phyloP scores from a whole-genome alignment of 495 filamentous ascomycete genomes.

The Penicillium ochrochloron region DNA sequence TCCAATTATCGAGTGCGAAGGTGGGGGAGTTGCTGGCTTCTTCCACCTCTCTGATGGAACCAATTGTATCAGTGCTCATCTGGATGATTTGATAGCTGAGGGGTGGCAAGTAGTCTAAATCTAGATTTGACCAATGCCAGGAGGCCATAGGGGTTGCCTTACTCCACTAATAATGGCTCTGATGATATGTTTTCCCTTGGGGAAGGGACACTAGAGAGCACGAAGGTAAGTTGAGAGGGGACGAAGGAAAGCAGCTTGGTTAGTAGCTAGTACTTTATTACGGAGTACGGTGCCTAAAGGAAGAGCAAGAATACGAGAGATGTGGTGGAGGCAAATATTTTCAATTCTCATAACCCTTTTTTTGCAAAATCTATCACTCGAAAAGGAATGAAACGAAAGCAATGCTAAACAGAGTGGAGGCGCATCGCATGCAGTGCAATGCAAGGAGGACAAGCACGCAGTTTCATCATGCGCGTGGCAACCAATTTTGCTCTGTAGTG shows the following conservation, averaged over 20 bases:
- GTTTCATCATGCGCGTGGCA: slow-evolving; percentile 39
- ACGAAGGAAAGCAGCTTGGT: not conserved
- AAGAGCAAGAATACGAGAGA: not conserved
- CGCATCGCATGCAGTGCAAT: slow-evolving; percentile 35
- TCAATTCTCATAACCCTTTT: slow-evolving; percentile 50
- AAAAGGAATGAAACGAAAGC: slow-evolving; percentile 47
- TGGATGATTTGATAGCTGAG: too few relatives aligned
- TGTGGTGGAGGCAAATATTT: slow-evolving; percentile 13
- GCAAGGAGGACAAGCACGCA: slow-evolving; percentile 34
- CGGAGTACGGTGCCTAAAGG: not conserved
- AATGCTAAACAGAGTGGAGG: slow-evolving; percentile 46
- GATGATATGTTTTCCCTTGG: too few relatives aligned
- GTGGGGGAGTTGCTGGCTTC: too few relatives aligned
- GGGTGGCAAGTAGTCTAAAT: too few relatives aligned
- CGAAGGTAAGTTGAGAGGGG: not conserved
- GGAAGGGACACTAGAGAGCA: not conserved
- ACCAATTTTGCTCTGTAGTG: slow-evolving; percentile 42
- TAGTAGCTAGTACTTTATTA: not conserved
- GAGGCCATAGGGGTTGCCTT: too few relatives aligned
- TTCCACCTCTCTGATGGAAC: too few relatives aligned
- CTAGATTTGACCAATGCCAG: too few relatives aligned
- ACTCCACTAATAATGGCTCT: too few relatives aligned
- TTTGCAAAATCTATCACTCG: slow-evolving; percentile 50
- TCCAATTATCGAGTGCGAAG: too few relatives aligned
- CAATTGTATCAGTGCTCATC: too few relatives aligned